phyloP scores from a whole-genome alignment of 2,329 filamentous ascomycete species.

The Kalmusia sp. region DNA sequence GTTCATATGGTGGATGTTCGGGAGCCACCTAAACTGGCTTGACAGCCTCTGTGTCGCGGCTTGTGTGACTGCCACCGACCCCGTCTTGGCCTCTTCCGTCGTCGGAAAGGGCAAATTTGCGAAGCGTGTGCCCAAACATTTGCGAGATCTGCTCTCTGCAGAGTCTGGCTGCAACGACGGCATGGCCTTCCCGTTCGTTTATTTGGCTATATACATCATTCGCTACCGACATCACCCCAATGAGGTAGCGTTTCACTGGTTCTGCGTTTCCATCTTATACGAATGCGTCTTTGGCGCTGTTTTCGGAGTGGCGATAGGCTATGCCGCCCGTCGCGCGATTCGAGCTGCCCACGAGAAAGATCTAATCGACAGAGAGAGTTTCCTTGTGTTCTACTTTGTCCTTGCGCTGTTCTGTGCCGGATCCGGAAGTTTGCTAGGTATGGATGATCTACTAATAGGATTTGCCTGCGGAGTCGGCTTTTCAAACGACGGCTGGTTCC shows the following conservation, averaged over 20 bases:
- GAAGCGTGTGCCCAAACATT: conserved; percentile 94
- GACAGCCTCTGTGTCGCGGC: conserved; percentile 87
- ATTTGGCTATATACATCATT: conserved; percentile 88
- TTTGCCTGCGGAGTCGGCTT: conserved; percentile 98
- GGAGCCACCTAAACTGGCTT: conserved; percentile 80
- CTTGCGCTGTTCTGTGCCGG: conserved; percentile 95
- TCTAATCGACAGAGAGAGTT: conserved; percentile 93
- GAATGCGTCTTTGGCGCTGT: conserved; percentile 93
- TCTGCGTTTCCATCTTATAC: conserved; percentile 89
- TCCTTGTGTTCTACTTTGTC: conserved; percentile 98
- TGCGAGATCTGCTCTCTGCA: conserved; percentile 91
- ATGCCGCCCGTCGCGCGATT: conserved; percentile 88
- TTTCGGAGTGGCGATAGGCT: conserved; percentile 87
- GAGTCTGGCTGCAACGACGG: conserved; percentile 99
- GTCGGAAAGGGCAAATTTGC: conserved; percentile 99
- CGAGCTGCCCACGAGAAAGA: conserved; percentile 83
- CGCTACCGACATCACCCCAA: conserved; percentile 74
- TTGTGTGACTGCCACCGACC: conserved; percentile 96
- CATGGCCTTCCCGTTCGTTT: conserved; percentile 99
- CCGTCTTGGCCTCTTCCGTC: conserved; percentile 94
- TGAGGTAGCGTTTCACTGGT: conserved; percentile 82
- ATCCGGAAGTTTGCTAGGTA: conserved; percentile 85
- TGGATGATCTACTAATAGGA: conserved; percentile 93
- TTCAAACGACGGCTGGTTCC: conserved; percentile 99
- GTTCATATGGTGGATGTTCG: conserved; percentile 89